Percentiles rank a stretch among this genome's conserved stretches.
phyloP scores from a whole-genome alignment of 1,139 yeast genomes.

The Debaryomycetaceae sp. region DNA sequence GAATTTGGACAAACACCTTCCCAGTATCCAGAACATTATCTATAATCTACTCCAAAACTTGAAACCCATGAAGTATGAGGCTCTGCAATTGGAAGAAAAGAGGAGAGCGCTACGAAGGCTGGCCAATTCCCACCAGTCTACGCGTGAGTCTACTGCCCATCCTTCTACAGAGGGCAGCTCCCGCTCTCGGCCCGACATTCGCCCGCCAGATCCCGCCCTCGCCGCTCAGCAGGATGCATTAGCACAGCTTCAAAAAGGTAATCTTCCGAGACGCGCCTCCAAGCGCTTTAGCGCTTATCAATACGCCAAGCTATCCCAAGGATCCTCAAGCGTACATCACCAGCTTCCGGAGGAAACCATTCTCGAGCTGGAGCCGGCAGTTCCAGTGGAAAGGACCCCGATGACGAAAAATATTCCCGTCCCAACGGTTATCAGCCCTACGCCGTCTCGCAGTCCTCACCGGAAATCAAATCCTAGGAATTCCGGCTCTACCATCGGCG shows the following conservation, averaged over 20 bases:
- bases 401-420: not conserved
- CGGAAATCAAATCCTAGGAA: not conserved
- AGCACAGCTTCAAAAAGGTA: conserved; percentile 68
- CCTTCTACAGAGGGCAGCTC: not conserved
- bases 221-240: conserved; percentile 43
- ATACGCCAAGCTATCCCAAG: conserved; percentile 64
- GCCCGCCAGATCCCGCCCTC: not conserved
- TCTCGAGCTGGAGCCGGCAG: not conserved
- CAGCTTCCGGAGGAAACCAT: not conserved
- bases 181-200: too few relatives aligned
- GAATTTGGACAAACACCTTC: conserved; percentile 69
- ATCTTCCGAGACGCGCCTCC: conserved; percentile 83
- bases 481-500: not conserved
- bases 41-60: conserved; percentile 71
- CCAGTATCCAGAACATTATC: conserved; percentile 78
- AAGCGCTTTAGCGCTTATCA: conserved; percentile 89
- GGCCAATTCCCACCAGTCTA: conserved; percentile 3
- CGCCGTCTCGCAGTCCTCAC: not conserved
- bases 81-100: too few relatives aligned
- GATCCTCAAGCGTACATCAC: not conserved
- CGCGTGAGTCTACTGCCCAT: conserved; percentile 1
- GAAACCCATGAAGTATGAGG: conserved; percentile 63
- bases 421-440: too few relatives aligned
- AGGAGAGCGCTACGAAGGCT: conserved; percentile 17
- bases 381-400: too few relatives aligned